Evolutionary conservation across 768 basidiomycete genomes (phyloP), one percentile per base, ranked within the genome.

Genomic region (Fistulinella prunicolor): DNA sequence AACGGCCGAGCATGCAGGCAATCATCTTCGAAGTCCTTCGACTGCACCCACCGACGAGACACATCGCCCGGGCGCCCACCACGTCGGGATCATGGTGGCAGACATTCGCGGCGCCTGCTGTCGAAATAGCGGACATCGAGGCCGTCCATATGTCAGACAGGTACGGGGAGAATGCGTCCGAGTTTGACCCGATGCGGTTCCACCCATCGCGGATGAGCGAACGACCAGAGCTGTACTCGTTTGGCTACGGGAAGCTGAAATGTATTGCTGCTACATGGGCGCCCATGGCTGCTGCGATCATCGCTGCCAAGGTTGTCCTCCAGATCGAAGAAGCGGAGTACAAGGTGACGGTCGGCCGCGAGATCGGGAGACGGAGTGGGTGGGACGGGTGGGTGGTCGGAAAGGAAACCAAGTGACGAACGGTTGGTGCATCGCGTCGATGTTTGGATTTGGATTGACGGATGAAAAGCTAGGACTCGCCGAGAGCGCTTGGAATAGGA

Each of bases 221-320:
- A 56, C 47, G 62, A 54, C 50, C 65, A 1, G 63, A 24, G 47
- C 58, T 55, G 26, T 63, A 67, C 12, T 67, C 78, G 0, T 85
- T 85, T 54, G 82, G 83, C 2, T 59, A 68, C 40, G 81, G 22
- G 4, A 42, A 29, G 6, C 10, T 66, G 59, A 64, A 10, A 54
- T 82, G 43, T 41, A 60, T 78, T 1, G 83, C 80, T 0, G 60
- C 63, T 6, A 59, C 59, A 0, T 82, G 81, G 80, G 83, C 83
- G 2, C 82, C 83, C 0, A 70, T 76, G 58, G 80, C 80, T 0
- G 77, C 74, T 1, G 81, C 67, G 0, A 46, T 81, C 0, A 72
- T 83, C 5, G 68, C 69, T 5, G 79, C 70, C 2, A 72, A 71
- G 4, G 52, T 80, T 0, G 49, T 80, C 0, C 56, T 64, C 7